Base-by-base conservation (phyloP, 768 basidiomycete species). In the Pleurotus pulmonarius region DNA sequence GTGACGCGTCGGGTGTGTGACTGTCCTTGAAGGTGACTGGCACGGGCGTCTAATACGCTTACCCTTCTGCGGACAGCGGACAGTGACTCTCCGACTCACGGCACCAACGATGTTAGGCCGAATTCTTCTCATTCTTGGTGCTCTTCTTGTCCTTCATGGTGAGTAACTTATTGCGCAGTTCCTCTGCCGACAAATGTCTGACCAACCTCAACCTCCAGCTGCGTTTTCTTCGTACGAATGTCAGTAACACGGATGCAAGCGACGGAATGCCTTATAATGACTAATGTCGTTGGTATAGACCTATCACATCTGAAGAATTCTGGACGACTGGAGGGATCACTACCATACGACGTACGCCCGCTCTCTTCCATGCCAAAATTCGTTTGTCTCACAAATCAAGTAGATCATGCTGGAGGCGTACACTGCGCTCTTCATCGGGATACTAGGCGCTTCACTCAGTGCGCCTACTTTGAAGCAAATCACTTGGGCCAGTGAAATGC, bases 401-500 rank as follows among this genome's bases (percentile, higher is more conserved):
- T 64, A 94, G 91, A 84, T 88, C 53, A 69, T 88, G 16, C 52
- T 86, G 34, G 89, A 94, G 68, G 80, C 85, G 9, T 62, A 90
- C 20, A 44, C 83, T 52, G 81, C 84, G 1, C 74, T 92, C 16
- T 61, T 85, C n/a, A 58, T 88, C 8, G 90, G 90, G 18, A 85
- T 83, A 16, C 57, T 92, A 3, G 92, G 90, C 5, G 88, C 89
- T 29, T 82, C 83, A n/a, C 63, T 90, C 58, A 86, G 81, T 60
- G 78, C 87, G 5, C 82, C 90, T 1, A 67, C 76, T 29, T 70
- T 93, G 34, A 90, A 87, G 62, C 89, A 92, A 63, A 90, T 93
- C 58, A 87, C 88, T 34, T 94, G 91, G 92, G 82, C 90, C 15
- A 91, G 88, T 62, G 92, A 95, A 71, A 94, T 94, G 92, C 81